Evolutionary conservation across 352 stramenopile genomes (phyloP).

Genomic region (Globisporangium nagaii): DNA sequence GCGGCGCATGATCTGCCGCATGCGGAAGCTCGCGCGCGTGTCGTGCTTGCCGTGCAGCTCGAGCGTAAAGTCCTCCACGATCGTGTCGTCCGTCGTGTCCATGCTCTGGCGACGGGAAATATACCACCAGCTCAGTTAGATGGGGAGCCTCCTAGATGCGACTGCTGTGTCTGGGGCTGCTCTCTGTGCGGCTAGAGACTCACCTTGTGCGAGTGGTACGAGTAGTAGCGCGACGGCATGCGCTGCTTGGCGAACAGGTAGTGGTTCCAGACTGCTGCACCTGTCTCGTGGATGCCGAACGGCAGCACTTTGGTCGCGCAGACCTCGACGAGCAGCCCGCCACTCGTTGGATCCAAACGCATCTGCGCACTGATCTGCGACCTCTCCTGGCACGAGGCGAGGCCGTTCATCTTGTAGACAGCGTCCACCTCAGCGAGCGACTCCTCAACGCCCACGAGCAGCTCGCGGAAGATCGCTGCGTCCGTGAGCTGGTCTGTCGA

Average conservation of each 20-base stretch:
- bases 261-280: conserved; percentile 32
- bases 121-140: no score
- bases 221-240: conserved; percentile 25
- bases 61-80: background rate
- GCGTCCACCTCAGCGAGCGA: conserved; percentile 20
- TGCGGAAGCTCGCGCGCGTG: conserved; percentile 32
- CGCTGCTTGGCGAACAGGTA: conserved; percentile 18
- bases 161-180: no score
- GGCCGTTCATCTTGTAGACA: conserved; percentile 17
- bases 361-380: conserved; percentile 20
- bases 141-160: no score
- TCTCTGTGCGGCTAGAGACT: no score
- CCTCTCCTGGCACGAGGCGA: conserved; percentile 15
- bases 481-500: background rate
- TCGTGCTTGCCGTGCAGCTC: conserved; percentile 26
- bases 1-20: conserved; percentile 26
- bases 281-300: conserved; percentile 20
- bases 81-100: background rate
- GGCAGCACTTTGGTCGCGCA: conserved; percentile 27
- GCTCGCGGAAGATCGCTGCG: conserved; percentile 11
- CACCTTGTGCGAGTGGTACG: conserved; percentile 20
- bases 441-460: conserved; percentile 15
- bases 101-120: no score
- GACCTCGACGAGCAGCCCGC: conserved; percentile 14
- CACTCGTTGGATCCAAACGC: conserved; percentile 18